Evolutionary conservation across 257 asterid species (phyloP).

Genomic region (Solanum etuberosum): DNA sequence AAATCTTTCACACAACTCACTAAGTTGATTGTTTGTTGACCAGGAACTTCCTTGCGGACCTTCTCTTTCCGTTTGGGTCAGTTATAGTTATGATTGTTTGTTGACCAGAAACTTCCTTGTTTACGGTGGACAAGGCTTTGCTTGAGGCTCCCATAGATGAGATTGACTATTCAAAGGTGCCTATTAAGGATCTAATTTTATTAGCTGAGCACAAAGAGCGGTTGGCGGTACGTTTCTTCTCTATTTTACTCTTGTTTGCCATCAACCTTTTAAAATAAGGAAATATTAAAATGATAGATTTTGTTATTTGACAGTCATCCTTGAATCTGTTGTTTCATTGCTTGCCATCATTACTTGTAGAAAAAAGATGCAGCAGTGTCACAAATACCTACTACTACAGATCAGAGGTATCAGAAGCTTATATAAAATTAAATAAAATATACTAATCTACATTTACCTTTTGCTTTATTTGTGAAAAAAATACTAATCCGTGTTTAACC

Average conservation of each 20-base stretch:
- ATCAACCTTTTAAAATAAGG: background rate
- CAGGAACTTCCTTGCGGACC: too few species aligned
- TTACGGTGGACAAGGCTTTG: conserved; percentile 57
- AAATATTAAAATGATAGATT: background rate
- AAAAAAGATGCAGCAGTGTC: conserved; percentile 33
- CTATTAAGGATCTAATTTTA: too few species aligned
- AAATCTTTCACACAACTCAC: too few species aligned
- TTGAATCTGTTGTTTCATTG: background rate
- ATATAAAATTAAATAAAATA: background rate
- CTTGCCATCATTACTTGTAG: too few species aligned
- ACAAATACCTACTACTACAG: conserved; percentile 18
- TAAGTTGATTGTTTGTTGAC: too few species aligned
- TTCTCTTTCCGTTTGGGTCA: background rate
- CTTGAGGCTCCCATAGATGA: conserved; percentile 73
- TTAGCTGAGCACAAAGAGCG: conserved; percentile 76
- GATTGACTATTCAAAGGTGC: conserved; percentile 42
- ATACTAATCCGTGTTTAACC: background rate
- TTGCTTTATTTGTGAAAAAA: background rate
- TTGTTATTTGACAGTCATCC: background rate
- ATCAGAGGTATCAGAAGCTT: conserved; percentile 35
- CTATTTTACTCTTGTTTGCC: background rate
- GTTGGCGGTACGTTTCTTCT: conserved; percentile 20
- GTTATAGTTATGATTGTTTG: background rate
- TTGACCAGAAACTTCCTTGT: background rate
- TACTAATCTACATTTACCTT: background rate